Percentiles rank a stretch among this genome's conserved stretches.
Conservation (phyloP, 2,329 filamentous ascomycete species). For the Colletotrichum musae region DNA sequence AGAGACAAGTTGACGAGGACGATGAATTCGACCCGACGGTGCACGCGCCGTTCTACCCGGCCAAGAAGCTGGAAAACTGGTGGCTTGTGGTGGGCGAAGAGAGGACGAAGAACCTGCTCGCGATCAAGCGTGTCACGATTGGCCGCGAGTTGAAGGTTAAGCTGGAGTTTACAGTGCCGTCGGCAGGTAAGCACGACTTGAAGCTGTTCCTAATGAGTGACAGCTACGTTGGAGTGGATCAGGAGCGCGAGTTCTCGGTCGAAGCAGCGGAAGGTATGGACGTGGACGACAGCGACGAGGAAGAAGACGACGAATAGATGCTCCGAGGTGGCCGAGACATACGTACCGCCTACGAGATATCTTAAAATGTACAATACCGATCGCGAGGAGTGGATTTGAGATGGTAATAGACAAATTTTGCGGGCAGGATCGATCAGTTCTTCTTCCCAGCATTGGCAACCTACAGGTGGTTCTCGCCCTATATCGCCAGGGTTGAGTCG, state of each 20-base stretch:
- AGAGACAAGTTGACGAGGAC: slow-evolving; percentile 83
- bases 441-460: slow-evolving; percentile 3
- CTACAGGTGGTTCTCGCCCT: slow-evolving; percentile 40
- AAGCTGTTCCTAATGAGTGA: slow-evolving; percentile 98
- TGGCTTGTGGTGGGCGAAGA: slow-evolving; percentile 98
- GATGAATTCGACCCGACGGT: slow-evolving; percentile 82
- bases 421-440: slow-evolving; percentile 22
- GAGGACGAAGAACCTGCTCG: slow-evolving; percentile 86
- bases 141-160: slow-evolving; percentile 82
- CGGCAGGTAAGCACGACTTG: slow-evolving; percentile 86
- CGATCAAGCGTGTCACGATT: slow-evolving; percentile 95
- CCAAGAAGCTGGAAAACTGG: slow-evolving; percentile 96
- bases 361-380: slow-evolving; percentile 38
- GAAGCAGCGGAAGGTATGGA: slow-evolving; percentile 94
- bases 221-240: slow-evolving; percentile 96
- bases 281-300: slow-evolving; percentile 89
- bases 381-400: slow-evolving; percentile 24
- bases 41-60: slow-evolving; percentile 95
- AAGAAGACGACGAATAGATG: slow-evolving; percentile 71
- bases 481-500: slow-evolving; percentile 47
- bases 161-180: slow-evolving; percentile 90
- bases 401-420: slow-evolving; percentile 35
- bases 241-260: slow-evolving; percentile 91
- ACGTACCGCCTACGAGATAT: slow-evolving; percentile 24
- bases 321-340: slow-evolving; percentile 20